A percentile compares a stretch with the other conserved stretches of the same genome.
Evolutionary conservation across 2,329 filamentous ascomycete species (phyloP).

Genomic region (Diaporthe capsici): DNA sequence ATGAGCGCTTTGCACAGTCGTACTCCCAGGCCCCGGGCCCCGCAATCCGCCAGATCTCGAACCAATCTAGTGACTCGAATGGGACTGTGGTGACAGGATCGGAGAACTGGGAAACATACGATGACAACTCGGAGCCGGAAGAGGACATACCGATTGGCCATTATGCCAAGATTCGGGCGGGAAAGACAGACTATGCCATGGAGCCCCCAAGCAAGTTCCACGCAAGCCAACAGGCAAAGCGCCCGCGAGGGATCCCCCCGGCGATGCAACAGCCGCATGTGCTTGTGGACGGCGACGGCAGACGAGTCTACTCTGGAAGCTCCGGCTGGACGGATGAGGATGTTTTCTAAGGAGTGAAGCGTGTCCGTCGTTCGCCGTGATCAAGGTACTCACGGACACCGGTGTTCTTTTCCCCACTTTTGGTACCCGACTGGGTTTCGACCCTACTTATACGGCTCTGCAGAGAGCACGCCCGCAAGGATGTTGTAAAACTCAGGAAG

Average conservation of each 20-base stretch:
- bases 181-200: constrained; percentile 55
- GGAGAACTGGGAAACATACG: constrained; percentile 98
- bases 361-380: constrained; percentile 40
- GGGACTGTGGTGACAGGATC: constrained; percentile 81
- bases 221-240: constrained; percentile 63
- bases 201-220: constrained; percentile 69
- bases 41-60: constrained; percentile 76
- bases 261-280: constrained; percentile 59
- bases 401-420: constrained; percentile 12
- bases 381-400: constrained; percentile 27
- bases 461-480: constrained; percentile 19
- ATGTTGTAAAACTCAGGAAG: constrained; percentile 10
- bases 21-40: constrained; percentile 60
- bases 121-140: constrained; percentile 84
- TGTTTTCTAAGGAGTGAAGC: constrained; percentile 61
- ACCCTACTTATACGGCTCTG: constrained; percentile 27
- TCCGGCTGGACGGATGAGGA: constrained; percentile 78
- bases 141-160: constrained; percentile 80
- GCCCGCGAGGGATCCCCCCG: constrained; percentile 67
- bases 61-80: constrained; percentile 67
- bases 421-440: constrained; percentile 32
- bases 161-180: constrained; percentile 81
- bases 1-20: constrained; percentile 49
- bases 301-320: constrained; percentile 73
- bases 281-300: constrained; percentile 71